A percentile compares a stretch with the other conserved stretches of the same genome.
These are phyloP conservation scores for Rhexocercosporidium sp. DNA, from an alignment of 2,329 filamentous ascomycete species.

Conservation along the genomic window DNA sequence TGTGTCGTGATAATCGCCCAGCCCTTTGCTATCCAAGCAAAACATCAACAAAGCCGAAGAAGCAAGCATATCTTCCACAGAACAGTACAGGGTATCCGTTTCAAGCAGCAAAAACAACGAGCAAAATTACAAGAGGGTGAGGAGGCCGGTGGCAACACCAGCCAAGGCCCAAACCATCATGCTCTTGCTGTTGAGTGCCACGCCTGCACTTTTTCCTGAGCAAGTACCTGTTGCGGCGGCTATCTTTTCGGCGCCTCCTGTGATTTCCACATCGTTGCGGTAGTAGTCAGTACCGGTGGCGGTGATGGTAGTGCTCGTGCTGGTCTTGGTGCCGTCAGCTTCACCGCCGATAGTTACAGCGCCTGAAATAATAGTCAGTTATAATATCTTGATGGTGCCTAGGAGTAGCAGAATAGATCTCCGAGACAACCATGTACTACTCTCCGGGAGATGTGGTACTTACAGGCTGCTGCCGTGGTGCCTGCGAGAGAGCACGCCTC, in stretches of 20 bases:
- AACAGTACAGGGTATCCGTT: background rate
- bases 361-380: background rate
- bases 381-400: too few species aligned
- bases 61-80: background rate
- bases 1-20: background rate
- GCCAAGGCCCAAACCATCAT: conserved; percentile 14
- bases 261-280: conserved; percentile 19
- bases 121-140: background rate
- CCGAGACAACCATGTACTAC: too few species aligned
- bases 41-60: background rate
- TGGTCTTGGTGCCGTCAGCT: conserved; percentile 7
- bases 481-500: conserved; percentile 9
- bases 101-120: too few species aligned
- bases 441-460: background rate
- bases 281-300: conserved; percentile 1
- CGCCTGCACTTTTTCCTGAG: background rate
- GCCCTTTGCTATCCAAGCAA: background rate
- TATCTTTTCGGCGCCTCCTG: conserved; percentile 18
- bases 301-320: background rate
- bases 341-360: conserved; percentile 9
- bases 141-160: background rate
- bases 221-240: conserved; percentile 14
- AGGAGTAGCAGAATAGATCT: too few species aligned
- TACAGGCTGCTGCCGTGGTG: conserved; percentile 18
- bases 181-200: background rate